A percentile compares a stretch with the other conserved stretches of the same genome.
These are phyloP conservation scores for Mycena maculata DNA, from an alignment of 768 basidiomycete genomes.

Conservation along the genomic window DNA sequence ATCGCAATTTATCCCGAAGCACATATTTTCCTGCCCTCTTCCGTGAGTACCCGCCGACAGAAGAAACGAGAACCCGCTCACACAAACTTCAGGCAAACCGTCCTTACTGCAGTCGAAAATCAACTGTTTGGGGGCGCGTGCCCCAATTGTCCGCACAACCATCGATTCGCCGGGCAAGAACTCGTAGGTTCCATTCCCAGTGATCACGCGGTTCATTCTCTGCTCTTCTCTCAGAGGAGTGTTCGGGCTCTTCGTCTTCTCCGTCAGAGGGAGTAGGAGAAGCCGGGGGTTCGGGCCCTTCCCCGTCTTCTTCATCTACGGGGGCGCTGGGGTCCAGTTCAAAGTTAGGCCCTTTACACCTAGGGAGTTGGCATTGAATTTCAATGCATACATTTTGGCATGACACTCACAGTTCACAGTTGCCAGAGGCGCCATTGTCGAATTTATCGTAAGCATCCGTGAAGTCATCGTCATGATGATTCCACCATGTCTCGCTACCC, in stretches of 20 bases:
- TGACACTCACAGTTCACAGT: neutral
- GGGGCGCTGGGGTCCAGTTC: no score
- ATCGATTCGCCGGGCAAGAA: constrained; percentile 6
- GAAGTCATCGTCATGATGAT: neutral
- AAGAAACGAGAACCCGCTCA: neutral
- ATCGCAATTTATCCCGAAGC: neutral
- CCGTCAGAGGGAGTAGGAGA: no score
- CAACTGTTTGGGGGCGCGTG: neutral
- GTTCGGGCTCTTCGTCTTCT: neutral
- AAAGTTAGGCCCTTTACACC: no score
- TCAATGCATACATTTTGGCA: neutral
- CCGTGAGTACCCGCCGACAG: no score
- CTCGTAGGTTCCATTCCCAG: neutral
- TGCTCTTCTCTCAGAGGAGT: neutral
- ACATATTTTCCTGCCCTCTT: neutral
- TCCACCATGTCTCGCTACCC: neutral
- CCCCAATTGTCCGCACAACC: neutral
- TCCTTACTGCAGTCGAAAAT: neutral
- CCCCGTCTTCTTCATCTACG: no score
- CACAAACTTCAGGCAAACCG: constrained; percentile 1
- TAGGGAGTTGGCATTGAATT: no score
- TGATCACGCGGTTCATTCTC: neutral
- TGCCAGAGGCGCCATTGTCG: constrained; percentile 5
- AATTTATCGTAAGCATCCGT: neutral
- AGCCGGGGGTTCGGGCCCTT: no score